Evolutionary conservation across 805 yeast genomes (phyloP), one percentile per base, ranked within the genome.

Genomic region (Yamadazyma olivae): DNA sequence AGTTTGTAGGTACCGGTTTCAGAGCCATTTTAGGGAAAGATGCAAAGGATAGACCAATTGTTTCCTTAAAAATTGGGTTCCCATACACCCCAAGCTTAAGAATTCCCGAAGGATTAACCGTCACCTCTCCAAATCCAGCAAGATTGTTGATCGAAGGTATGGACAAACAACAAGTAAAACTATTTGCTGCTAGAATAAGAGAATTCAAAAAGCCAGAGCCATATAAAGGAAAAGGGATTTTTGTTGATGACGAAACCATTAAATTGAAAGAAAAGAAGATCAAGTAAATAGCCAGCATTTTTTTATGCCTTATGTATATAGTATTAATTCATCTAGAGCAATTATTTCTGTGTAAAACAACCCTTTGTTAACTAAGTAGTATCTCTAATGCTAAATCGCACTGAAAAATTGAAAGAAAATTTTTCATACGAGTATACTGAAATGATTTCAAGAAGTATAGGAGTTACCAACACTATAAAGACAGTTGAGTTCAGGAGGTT

Each of bases 141-240:
- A 75, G 95, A 48, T 61, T 93, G 35, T 71, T 91, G 38, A 67
- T 93, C 17, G 95, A 87, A 64, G 98, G 99, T 18, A 67, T 80
- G 29, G 83, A 91, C 61, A 85, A 87, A 61, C 96, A 90, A 60
- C 81, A 82, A 56, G 90, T 93, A 32, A 83, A 79, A 54, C 71
- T 82, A 36, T 88, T 86, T 62, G 99, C 98, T 14, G 96, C 95
- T 12, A 77, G 79, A 39, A 71, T 93, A 46, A 81, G 98, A 60
- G 77, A 77, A 50, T 79, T 79, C 71, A 87, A 86, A 58, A 95
- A 95, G 43, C 99, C 99, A 30, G 99, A 93, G 67, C 97, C 97
- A 26, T 93, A 93, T 63, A 93, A 93, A 68, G 99, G 99, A 57
- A 95, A 95, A 51, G 99, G 99, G 56, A 83, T 93, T 33, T 93